Evolutionary conservation across 768 basidiomycete species (phyloP), one percentile per base, ranked within the genome.

Genomic region (Panellus pusillus): DNA sequence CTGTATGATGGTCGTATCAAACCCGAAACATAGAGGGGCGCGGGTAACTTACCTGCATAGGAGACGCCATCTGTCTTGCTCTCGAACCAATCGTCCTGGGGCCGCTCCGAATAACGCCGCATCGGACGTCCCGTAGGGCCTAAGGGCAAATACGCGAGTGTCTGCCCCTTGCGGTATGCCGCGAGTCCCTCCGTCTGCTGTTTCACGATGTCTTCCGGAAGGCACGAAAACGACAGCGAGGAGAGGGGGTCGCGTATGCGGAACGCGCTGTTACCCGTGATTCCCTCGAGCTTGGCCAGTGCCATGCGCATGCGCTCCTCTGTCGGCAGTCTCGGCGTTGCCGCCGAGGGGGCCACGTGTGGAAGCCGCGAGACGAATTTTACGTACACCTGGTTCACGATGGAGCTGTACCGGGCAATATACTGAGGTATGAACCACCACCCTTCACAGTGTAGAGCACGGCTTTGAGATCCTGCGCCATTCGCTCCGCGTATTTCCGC

Each of bases 201-300:
- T 64, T 76, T 70, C 24, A 78, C 66, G 8, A 79, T 68, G 5
- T 84, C 82, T 9, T 72, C 71, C 0, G 83, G 58, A 29, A 87
- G 74, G 59, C 82, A 82, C 11, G 79, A 86, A 62, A 91, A 91
- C 7, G 87, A 89, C 45, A 90, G 70, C 1, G 82, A 72, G 6
- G 81, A 87, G n/a, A 63, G 52, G 11, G 87, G 82, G 61, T 85
- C 76, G 24, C 81, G 78, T 11, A 70, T 64, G 9, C 74, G 72
- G 32, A 85, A 76, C 19, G 68, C 66, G 12, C 75, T 66, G 59
- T 80, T 74, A 19, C 66, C 72, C 35, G 70, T 72, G n/a, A 86
- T 68, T 28, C 80, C 75, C 9, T 83, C 76, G 32, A 89, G 73
- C 44, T 69, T 75, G 9, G 61, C 67, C 6, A 91, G 67, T 0